A percentile compares a stretch with the other conserved stretches of the same genome.
These are phyloP conservation scores for Pyrenula aspistea DNA, from an alignment of 495 filamentous ascomycete species.

Conservation along the genomic window DNA sequence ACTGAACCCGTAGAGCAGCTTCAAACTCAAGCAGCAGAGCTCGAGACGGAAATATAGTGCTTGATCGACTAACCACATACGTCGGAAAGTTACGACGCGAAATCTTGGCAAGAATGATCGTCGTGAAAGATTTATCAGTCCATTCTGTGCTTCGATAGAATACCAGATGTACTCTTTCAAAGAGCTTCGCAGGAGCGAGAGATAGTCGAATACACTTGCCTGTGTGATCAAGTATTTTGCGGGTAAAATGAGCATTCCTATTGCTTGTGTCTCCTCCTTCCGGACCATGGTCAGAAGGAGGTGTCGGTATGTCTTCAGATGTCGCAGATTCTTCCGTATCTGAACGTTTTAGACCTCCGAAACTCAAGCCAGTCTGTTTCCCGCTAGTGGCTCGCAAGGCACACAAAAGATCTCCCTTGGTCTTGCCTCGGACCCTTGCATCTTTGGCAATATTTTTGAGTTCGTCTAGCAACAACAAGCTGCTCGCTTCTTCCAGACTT, in stretches of 20 bases:
- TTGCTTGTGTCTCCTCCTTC: conserved; percentile 12
- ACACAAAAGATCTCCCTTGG: conserved; percentile 67
- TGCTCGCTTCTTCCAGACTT: conserved; percentile 75
- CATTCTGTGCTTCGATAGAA: conserved; percentile 95
- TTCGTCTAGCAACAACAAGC: conserved; percentile 73
- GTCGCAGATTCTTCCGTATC: conserved; percentile 30
- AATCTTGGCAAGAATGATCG: conserved; percentile 86
- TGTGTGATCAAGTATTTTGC: conserved; percentile 68
- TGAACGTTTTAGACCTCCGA: conserved; percentile 39
- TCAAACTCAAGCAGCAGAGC: conserved; percentile 76
- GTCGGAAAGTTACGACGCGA: conserved; percentile 76
- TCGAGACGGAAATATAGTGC: conserved; percentile 76
- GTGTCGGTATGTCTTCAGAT: conserved; percentile 12
- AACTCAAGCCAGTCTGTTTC: conserved; percentile 59
- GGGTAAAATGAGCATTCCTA: conserved; percentile 48
- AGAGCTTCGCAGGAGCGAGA: conserved; percentile 61
- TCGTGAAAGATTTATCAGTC: conserved; percentile 93
- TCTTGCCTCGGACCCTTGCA: conserved; percentile 77
- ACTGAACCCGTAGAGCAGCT: conserved; percentile 71
- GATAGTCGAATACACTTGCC: conserved; percentile 79
- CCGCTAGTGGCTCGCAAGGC: conserved; percentile 60
- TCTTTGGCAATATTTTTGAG: conserved; percentile 77
- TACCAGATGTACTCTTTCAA: conserved; percentile 88
- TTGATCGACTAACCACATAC: conserved; percentile 82
- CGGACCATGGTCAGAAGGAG: conserved; percentile 7